A percentile compares a stretch with the other conserved stretches of the same genome.
phyloP scores from a whole-genome alignment of 345 rosid genomes.

The Clarkia xantiana region DNA sequence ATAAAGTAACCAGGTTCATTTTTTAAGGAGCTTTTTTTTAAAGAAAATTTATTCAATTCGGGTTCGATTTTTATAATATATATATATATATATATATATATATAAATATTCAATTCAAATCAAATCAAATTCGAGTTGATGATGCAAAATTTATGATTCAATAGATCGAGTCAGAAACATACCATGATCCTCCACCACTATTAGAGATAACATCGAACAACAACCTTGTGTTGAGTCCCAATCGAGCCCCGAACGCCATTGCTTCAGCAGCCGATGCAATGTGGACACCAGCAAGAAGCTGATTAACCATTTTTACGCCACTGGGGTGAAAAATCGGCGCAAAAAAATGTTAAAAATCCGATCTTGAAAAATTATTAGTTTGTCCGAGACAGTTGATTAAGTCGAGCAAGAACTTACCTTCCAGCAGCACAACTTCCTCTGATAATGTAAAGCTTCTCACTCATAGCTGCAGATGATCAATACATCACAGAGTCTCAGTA shows the following conservation, averaged over 20 bases:
- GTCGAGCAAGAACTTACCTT: constrained; percentile 42
- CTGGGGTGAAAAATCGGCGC: constrained; percentile 17
- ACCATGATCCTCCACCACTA: constrained; percentile 83
- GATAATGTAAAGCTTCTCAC: constrained; percentile 89
- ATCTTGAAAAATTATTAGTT: no score
- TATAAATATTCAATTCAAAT: no score
- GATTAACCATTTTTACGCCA: constrained; percentile 88
- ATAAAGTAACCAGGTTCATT: no score
- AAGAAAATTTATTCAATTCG: no score
- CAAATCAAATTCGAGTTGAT: no score
- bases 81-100: no score
- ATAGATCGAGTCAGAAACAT: constrained; percentile 12
- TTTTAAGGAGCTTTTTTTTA: no score
- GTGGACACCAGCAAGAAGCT: constrained; percentile 96
- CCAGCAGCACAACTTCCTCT: constrained; percentile 93
- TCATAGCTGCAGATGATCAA: constrained; percentile 42
- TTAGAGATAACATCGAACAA: constrained; percentile 48
- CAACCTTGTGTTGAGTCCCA: constrained; percentile 68
- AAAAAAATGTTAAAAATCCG: background rate
- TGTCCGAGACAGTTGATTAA: background rate
- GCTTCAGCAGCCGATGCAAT: constrained; percentile 97
- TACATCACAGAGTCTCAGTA: background rate
- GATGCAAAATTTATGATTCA: no score
- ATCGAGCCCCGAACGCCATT: constrained; percentile 87
- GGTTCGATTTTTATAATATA: no score